Evolutionary conservation across 139 green algal species (phyloP), one percentile per base, ranked within the genome.

Genomic region (Haematococcus lacustris): DNA sequence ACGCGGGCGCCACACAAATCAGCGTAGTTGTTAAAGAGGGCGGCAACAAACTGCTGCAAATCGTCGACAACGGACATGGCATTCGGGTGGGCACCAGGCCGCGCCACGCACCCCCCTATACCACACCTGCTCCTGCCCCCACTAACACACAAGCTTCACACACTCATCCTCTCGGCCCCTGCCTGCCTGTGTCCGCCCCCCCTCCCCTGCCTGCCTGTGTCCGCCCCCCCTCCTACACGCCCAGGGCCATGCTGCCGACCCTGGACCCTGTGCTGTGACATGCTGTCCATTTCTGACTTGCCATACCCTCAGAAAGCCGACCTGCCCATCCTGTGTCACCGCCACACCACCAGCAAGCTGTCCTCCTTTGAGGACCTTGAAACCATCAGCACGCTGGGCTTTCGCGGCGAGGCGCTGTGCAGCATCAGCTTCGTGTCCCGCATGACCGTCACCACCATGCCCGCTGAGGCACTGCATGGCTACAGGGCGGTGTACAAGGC

Each of bases 271-370:
- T n/a, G n/a, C n/a, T n/a, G 51, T 62, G 51, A 62, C 6, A 9
- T 62, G 51, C n/a, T n/a, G 47, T 57, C 21, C 21, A 57, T 57
- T 57, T 57, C 47, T 28, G 21, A 57, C 47, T 57, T 57, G 13
- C 47, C 53, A 64, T 26, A 68, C 61, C 25, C 4, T 68, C 81
- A 96, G 85, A 77, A 76, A 25, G 87, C 87, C 33, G 94, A 98
- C 83, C 79, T 98, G 59, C 77, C 86, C 9, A 80, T 90, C 51
- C 72, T 90, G 30, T 86, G 80, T 76, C 73, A 87, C 67, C 84
- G 95, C 0, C 93, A 98, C 84, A 92, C 95, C 37, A 99, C 95
- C 38, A 95, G 86, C 53, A 99, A 99, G 88, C 83, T 99, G 66
- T 53, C 62, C 0, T 43, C 69, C 5, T 98, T 91, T 80, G 90